Evolutionary conservation across 75 land plant species (phyloP), one percentile per base, ranked within the genome.

Genomic region (Cryptomeria japonica): DNA sequence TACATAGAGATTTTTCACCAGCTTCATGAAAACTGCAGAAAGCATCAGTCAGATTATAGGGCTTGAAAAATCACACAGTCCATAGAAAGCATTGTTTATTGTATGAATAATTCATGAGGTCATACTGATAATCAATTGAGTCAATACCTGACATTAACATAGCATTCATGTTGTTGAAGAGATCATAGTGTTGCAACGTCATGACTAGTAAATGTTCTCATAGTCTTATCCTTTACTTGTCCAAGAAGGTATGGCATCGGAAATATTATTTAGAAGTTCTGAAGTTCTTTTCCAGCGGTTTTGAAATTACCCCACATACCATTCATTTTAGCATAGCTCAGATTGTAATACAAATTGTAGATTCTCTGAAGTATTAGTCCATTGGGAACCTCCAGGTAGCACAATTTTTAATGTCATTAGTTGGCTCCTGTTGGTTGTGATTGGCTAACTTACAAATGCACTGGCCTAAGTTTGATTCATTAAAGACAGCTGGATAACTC

Each of bases 381-480:
- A 76, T 76, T 36, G 79, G 22, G 12, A 76, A 39, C 79, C 37
- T 34, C 18, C 39, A 36, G 18, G 68, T 12, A 34, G 34, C 36
- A 11, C 14, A 32, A 3, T 16, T 9, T n/a, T 10, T 36, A 13
- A 34, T 36, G 37, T 31, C 78, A 76, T 36, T 16, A 16, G 80
- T 77, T 77, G 80, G 80, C 16, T 77, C 80, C 19, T 77, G 19
- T 38, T 78, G 80, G 80, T 78, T 78, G 41, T 37, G 22, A 78
- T 78, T 78, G 38, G 42, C 42, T 78, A 47, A 44, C 31, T 28
- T 19, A 22, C 13, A 9, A 41, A 25, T 80, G 31, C 47, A 80
- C 46, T 37, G 9, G 47, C 19, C 46, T 80, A 2, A 80, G 49
- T 80, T 44, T 80, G 47, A 44, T 44, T 80, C 12, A 28, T 31